These are phyloP conservation scores for Sicyos edulis DNA, from an alignment of 306 rosid genomes.

Conservation along the genomic window DNA sequence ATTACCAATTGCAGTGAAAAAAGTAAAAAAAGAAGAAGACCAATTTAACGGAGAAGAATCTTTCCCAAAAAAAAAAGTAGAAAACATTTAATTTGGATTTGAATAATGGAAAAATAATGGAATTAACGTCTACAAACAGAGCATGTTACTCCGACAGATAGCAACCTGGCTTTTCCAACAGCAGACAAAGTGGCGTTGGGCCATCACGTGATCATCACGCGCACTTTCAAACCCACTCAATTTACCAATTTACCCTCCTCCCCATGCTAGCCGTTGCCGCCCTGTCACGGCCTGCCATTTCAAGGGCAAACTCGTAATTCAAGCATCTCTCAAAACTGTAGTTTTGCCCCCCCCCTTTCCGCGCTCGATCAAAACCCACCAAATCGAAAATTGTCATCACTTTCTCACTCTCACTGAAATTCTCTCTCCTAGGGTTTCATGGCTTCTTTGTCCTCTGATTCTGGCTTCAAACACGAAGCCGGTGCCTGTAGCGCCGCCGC, in stretches of 20 bases:
- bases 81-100: constrained; percentile 2
- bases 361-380: constrained; percentile 25
- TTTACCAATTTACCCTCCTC: constrained; percentile 38
- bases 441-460: constrained; percentile 94
- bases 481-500: constrained; percentile 26
- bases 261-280: constrained; percentile 78
- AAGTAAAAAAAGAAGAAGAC: background rate
- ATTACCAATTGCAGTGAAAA: no score
- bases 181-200: constrained; percentile 38
- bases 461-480: constrained; percentile 51
- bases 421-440: constrained; percentile 44
- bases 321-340: constrained; percentile 6
- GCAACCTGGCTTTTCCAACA: constrained; percentile 25
- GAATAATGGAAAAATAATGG: background rate
- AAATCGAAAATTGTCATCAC: background rate
- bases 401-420: constrained; percentile 14
- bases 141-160: background rate
- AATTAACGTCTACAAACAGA: constrained; percentile 14
- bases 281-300: background rate
- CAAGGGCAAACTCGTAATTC: constrained; percentile 44
- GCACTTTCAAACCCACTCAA: constrained; percentile 31
- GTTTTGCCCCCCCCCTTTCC: background rate
- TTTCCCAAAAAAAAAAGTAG: background rate
- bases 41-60: no score
- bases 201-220: constrained; percentile 32